Percentiles rank a stretch among this genome's conserved stretches.
phyloP scores from a whole-genome alignment of 2,329 filamentous ascomycete genomes.

The Didymella segeticola region DNA sequence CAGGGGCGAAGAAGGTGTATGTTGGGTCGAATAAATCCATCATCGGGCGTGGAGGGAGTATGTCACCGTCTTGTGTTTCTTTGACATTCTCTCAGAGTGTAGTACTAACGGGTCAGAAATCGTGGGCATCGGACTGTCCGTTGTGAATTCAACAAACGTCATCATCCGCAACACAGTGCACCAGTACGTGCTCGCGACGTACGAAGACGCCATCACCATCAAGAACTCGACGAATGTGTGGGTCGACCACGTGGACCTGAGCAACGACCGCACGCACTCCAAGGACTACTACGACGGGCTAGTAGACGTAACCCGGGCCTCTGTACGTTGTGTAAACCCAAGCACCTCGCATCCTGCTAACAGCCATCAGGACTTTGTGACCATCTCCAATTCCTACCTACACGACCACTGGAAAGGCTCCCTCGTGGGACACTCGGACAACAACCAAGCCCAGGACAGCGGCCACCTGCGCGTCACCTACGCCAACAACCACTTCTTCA shows the following conservation, averaged over 20 bases:
- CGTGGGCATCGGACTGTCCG: slow-evolving; percentile 52
- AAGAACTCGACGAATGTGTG: slow-evolving; percentile 60
- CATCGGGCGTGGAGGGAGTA: slow-evolving; percentile 37
- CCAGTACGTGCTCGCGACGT: slow-evolving; percentile 48
- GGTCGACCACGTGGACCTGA: slow-evolving; percentile 71
- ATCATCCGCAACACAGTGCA: slow-evolving; percentile 62
- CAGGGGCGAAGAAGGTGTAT: slow-evolving; percentile 48
- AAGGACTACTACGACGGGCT: slow-evolving; percentile 74
- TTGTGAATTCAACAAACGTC: slow-evolving; percentile 57
- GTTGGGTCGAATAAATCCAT: slow-evolving; percentile 57
- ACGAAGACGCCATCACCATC: slow-evolving; percentile 58
- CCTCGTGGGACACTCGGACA: slow-evolving; percentile 64
- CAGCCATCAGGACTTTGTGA: slow-evolving; percentile 58
- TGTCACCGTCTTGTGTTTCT: neutral
- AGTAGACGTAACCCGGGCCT: slow-evolving; percentile 65
- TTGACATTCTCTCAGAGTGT: too few relatives aligned
- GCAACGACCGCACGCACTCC: slow-evolving; percentile 61
- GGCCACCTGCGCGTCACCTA: slow-evolving; percentile 68
- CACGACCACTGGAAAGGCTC: slow-evolving; percentile 66
- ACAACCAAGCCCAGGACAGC: slow-evolving; percentile 61
- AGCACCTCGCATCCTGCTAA: neutral
- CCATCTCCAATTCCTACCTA: slow-evolving; percentile 57
- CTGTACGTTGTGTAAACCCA: neutral
- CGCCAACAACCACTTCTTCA: slow-evolving; percentile 68
- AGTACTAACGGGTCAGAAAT: slow-evolving; percentile 38